phyloP scores from a whole-genome alignment of 495 filamentous ascomycete species.

The Penicillium paradoxum region DNA sequence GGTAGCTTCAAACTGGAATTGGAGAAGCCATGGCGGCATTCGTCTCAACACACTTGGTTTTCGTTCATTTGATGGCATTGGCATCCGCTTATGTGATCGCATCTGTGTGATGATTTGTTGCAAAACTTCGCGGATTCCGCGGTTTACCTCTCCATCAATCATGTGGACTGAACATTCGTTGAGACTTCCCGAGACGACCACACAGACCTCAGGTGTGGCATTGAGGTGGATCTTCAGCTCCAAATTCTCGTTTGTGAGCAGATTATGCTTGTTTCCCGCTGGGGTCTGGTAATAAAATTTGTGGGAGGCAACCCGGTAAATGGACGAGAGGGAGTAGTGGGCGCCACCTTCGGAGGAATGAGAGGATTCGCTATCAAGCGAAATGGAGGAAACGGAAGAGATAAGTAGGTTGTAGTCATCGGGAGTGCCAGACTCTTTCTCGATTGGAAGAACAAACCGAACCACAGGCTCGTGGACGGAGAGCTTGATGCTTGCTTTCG shows the following conservation, averaged over 20 bases:
- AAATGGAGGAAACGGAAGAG: slow-evolving; percentile 86
- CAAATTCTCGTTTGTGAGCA: slow-evolving; percentile 78
- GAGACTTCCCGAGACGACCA: slow-evolving; percentile 71
- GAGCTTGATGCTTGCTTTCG: slow-evolving; percentile 91
- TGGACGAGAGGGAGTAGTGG: slow-evolving; percentile 79
- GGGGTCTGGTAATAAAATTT: slow-evolving; percentile 93
- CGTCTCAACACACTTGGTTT: slow-evolving; percentile 67
- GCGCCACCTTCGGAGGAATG: slow-evolving; percentile 81
- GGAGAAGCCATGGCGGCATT: slow-evolving; percentile 76
- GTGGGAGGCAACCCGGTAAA: slow-evolving; percentile 78
- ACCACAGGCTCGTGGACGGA: slow-evolving; percentile 95
- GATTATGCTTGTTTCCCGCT: slow-evolving; percentile 71
- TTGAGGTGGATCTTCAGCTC: slow-evolving; percentile 81
- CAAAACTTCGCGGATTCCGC: slow-evolving; percentile 86
- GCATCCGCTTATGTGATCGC: slow-evolving; percentile 55
- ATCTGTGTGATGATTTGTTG: slow-evolving; percentile 66
- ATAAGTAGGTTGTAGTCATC: slow-evolving; percentile 92
- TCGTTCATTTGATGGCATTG: slow-evolving; percentile 44
- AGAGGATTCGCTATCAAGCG: slow-evolving; percentile 86
- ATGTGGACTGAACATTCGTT: slow-evolving; percentile 86
- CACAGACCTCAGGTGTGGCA: slow-evolving; percentile 79
- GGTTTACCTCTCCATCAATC: slow-evolving; percentile 84
- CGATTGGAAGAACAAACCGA: slow-evolving; percentile 76
- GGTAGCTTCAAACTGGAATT: slow-evolving; percentile 78
- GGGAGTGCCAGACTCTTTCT: slow-evolving; percentile 52